Base-by-base conservation (phyloP, 352 stramenopile genomes). In the Globisporangium nodosum region DNA sequence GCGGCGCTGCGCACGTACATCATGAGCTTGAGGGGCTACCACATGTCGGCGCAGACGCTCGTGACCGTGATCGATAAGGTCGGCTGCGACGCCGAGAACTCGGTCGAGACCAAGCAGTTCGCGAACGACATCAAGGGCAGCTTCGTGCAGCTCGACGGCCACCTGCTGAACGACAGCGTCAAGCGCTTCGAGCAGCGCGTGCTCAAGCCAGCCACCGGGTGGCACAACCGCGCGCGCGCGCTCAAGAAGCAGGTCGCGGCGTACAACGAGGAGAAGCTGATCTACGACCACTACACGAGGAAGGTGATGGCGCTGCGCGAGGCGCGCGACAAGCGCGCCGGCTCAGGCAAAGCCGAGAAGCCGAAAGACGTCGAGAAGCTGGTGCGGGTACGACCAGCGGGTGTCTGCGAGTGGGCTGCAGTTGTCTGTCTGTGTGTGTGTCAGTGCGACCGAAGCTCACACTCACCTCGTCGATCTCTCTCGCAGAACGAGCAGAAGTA, bases 251-350 rank as follows among this genome's bases (percentile, higher is more conserved):
- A 88, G 61, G 66, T 76, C 6, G 56, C 51, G 12, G 63, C 71
- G 8, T 92, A 83, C 49, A 68, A 83, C 20, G 74, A 87, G 21
- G 73, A 88, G 45, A 90, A 94, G 57, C 56, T 78, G 5, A 52
- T 84, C 8, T 94, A 78, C 30, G 84, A 94, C 58, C 84, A 94
- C 69, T 92, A 94, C 60, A 85, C 78, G 15, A 74, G 83, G 27
- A 92, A 94, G 50, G 78, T 92, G 24, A 68, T 76, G 52, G 58
- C 65, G 12, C 60, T 94, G 9, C 78, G 84, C 5, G 84, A 91
- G 54, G 45, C 74, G 0, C 72, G 81, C 16, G 81, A 92, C 48
- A 92, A 90, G 58, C 78, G 79, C 21, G 58, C 70, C 2, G 61
- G 49, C 3, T 64, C 54, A 0, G 74, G 84, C 20, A 87, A 85